phyloP scores from a whole-genome alignment of 2,329 filamentous ascomycete genomes.

The Microcyclospora pomicola region DNA sequence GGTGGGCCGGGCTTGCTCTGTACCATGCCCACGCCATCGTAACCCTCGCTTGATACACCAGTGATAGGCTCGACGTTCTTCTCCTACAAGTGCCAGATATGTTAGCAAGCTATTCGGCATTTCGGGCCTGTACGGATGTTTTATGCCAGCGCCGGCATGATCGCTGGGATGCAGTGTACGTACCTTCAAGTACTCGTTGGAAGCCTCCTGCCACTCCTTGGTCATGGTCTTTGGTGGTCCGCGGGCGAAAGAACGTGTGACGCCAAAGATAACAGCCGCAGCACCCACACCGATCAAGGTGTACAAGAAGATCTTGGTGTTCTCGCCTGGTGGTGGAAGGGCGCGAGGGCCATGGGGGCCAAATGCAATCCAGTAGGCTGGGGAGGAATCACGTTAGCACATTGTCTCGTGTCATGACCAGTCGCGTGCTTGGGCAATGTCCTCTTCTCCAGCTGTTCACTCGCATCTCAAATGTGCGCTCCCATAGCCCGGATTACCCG shows the following conservation, averaged over 20 bases:
- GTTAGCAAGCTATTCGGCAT: background rate
- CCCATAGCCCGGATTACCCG: background rate
- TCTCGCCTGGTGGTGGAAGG: constrained; percentile 68
- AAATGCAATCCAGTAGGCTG: constrained; percentile 98
- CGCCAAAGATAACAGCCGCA: constrained; percentile 57
- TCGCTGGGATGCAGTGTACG: constrained; percentile 19
- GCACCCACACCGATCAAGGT: constrained; percentile 52
- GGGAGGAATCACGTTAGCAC: constrained; percentile 10
- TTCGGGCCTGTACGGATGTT: no score
- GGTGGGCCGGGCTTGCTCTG: constrained; percentile 38
- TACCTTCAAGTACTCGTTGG: constrained; percentile 90
- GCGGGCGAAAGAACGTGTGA: constrained; percentile 58
- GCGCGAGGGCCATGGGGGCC: constrained; percentile 90
- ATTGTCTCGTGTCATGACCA: background rate
- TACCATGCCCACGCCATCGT: constrained; percentile 63
- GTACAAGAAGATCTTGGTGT: constrained; percentile 62
- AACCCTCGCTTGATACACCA: constrained; percentile 66
- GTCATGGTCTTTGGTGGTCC: constrained; percentile 74
- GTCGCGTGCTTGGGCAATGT: background rate
- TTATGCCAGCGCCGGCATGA: no score
- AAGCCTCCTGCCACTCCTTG: constrained; percentile 91
- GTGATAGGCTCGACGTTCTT: constrained; percentile 80
- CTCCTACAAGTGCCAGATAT: constrained; percentile 36
- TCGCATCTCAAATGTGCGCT: background rate
- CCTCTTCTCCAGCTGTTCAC: background rate